Evolutionary conservation across 306 rosid genomes (phyloP), one percentile per base, ranked within the genome.

Genomic region (Lablab purpureus): DNA sequence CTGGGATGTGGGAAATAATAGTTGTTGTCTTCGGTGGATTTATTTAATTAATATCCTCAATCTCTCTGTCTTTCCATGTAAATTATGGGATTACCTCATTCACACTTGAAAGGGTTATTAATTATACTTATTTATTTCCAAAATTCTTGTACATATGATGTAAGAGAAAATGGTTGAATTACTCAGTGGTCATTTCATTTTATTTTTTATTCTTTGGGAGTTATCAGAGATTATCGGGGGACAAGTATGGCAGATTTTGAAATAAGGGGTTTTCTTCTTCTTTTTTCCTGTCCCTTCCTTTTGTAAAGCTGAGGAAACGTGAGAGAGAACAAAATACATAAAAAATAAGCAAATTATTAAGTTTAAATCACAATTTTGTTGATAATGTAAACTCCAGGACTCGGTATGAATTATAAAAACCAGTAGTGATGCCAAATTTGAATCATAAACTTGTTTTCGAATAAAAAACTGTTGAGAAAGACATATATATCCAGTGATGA

Each of bases 51-150:
- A 73, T 62, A 47, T 78, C 69, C 56, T 76, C 43, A 80, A 67
- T 67, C 32, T 73, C 40, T 67, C 1, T 36, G 87, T 54, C 87
- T 76, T 83, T 80, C 85, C 85, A 77, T 80, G 78, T 82, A 80
- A 74, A 80, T 77, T 3, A 86, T 77, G 81, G 55, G 77, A 77
- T 86, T 80, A 81, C 68, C 85, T 80, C 79, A 67, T 52, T 45
- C 64, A 37, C 59, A 49, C 74, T 45, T 75, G 55, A 83, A 80
- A 86, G 79, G 85, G 49, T 73, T 83, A 60, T 58, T 83, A 59
- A 75, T 81, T 78, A 46, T 18, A 37, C 34, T 77, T 72, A 21
- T 76, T 72, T 65, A n/a, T 65, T 65, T 55, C 55, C 72, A 70
- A n/a, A n/a, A 34, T 43, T 68, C 4, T 36, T 0, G 9, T 23